Conservation (phyloP, 768 basidiomycete genomes). For the Xerocomellus amylosporus region DNA sequence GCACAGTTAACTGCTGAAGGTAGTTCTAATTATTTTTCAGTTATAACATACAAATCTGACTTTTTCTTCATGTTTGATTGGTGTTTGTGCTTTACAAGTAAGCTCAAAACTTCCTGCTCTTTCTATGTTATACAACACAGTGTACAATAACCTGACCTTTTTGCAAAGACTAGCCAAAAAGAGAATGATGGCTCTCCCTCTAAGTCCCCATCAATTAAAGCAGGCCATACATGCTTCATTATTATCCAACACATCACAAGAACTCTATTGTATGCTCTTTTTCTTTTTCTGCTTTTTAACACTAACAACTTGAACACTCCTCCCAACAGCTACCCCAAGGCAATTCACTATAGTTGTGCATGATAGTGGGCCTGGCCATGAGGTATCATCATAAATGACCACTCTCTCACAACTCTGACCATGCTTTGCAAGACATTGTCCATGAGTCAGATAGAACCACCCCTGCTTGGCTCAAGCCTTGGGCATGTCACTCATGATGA, state of each 20-base stretch:
- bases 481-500: neutral
- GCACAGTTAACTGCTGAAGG: neutral
- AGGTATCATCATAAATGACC: constrained; percentile 10
- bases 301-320: neutral
- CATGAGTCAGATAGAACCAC: constrained; percentile 4
- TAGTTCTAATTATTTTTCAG: neutral
- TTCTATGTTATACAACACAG: neutral
- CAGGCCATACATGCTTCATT: constrained; percentile 1
- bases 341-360: constrained; percentile 5
- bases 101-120: neutral
- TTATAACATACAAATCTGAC: neutral
- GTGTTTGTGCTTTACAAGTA: neutral
- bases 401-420: neutral
- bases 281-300: neutral
- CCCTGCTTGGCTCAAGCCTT: neutral
- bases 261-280: constrained; percentile 13
- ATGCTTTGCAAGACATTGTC: constrained; percentile 10
- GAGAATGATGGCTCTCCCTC: constrained; percentile 18
- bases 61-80: neutral
- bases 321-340: constrained; percentile 19
- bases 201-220: constrained; percentile 11
- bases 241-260: neutral
- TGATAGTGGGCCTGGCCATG: neutral
- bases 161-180: neutral
- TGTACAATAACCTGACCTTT: neutral